phyloP scores from a whole-genome alignment of 371 early-diverging fungal genomes.

The Mucor saturninus region DNA sequence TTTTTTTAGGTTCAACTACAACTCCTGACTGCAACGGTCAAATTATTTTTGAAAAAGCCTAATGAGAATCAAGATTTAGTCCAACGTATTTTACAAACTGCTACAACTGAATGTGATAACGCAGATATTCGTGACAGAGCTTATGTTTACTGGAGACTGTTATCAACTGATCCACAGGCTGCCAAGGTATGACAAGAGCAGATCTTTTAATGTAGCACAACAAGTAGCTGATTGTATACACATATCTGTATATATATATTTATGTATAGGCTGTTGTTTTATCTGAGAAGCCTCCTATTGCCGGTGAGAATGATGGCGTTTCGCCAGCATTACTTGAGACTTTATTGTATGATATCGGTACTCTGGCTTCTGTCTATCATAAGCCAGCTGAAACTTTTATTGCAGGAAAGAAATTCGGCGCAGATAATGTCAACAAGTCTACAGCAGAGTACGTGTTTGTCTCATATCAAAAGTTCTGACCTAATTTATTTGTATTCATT shows the following conservation, averaged over 20 bases:
- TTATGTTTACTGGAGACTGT: slow-evolving; percentile 94
- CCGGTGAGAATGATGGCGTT: slow-evolving; percentile 81
- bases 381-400: slow-evolving; percentile 86
- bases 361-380: slow-evolving; percentile 92
- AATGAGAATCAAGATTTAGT: slow-evolving; percentile 88
- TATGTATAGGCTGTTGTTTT: slow-evolving; percentile 65
- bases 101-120: slow-evolving; percentile 90
- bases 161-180: slow-evolving; percentile 91
- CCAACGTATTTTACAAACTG: slow-evolving; percentile 83
- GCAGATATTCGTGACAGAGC: slow-evolving; percentile 96
- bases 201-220: neutral
- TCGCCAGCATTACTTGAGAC: slow-evolving; percentile 85
- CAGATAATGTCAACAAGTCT: slow-evolving; percentile 59
- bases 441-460: slow-evolving; percentile 49
- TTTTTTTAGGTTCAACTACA: slow-evolving; percentile 75
- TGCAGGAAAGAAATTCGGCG: slow-evolving; percentile 66
- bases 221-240: neutral
- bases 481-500: neutral
- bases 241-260: neutral
- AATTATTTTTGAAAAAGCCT: slow-evolving; percentile 89
- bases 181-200: slow-evolving; percentile 54
- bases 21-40: slow-evolving; percentile 88
- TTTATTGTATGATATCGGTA: slow-evolving; percentile 84
- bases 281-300: slow-evolving; percentile 93
- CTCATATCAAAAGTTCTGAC: neutral